Evolutionary conservation across 306 rosid species (phyloP), one percentile per base, ranked within the genome.

Genomic region (Cyclanthera cordifolia): DNA sequence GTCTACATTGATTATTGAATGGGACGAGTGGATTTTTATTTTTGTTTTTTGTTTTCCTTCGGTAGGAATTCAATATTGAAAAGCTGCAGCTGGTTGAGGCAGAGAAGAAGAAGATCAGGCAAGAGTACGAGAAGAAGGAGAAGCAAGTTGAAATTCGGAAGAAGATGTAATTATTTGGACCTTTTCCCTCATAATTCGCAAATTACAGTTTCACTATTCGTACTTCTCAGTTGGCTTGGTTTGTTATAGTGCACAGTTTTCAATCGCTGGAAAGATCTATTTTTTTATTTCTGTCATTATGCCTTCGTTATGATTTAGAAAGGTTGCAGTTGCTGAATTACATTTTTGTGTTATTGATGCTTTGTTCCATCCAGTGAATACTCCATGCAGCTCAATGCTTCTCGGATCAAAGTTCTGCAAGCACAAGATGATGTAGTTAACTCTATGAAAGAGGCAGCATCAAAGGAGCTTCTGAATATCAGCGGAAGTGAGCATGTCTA

Each of bases 101-200:
- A 19, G 97, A 91, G 84, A 91, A 89, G 83, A 91, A 91, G 85
- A 91, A 91, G 89, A 87, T 91, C 86, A 81, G 91, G 73, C 97
- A 91, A 56, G 97, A 91, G 80, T 91, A 88, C 50, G 96, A 91
- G 80, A 87, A 90, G 74, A 91, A 89, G 72, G 85, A 91, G 80
- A 88, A 85, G 86, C 97, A 87, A 81, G 92, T 91, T 46, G 97
- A 91, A 0, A 79, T 91, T 80, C 96, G 97, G 14, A 91, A 80
- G 88, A 91, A 91, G 79, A 91, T 91, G 97, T 91, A 84, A 72
- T 50, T 71, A 4, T 37, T 69, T 41, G 3, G 65, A 23, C 53
- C 58, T 71, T 11, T 72, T 32, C 20, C 68, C 34, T 50, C 37
- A 5, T 21, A 6, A 64, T 23, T 45, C 34, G 53, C 4, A 2